Base-by-base conservation (phyloP, 163 green algal species). In the Smithsoniella earleae region DNA sequence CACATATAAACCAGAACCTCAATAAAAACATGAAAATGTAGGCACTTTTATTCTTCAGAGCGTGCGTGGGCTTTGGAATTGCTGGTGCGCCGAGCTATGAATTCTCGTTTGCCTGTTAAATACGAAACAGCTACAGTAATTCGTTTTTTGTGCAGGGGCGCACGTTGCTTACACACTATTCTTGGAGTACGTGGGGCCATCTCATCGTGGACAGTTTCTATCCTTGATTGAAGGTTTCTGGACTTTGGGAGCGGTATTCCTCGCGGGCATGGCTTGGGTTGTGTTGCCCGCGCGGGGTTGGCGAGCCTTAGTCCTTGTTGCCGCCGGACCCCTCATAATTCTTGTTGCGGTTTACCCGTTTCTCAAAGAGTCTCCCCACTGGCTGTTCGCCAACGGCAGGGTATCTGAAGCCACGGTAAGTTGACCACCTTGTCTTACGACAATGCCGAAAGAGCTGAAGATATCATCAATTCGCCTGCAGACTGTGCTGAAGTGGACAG, bases 21-120 rank as follows among this genome's bases (percentile, higher is more conserved):
- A n/a, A n/a, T n/a, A n/a, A n/a, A n/a, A n/a, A n/a, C n/a, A n/a
- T n/a, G n/a, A n/a, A 10, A 13, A 49, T 74, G 36, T 37, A 74
- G 58, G 58, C 25, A 13, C 20, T 69, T 30, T 31, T 69, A 5
- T 69, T 69, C 34, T 69, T 69, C 58, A 36, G 58, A 38, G 58
- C 58, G 8, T 69, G 58, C 58, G 58, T 69, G 10, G 58, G 58
- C 10, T 69, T 69, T 69, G 58, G 58, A 30, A 69, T 69, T n/a
- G 58, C 58, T 45, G 58, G 58, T 69, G 25, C 58, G n/a, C n/a
- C n/a, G n/a, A n/a, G n/a, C n/a, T n/a, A n/a, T n/a, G n/a, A n/a
- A n/a, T n/a, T n/a, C n/a, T n/a, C n/a, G n/a, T n/a, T n/a, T n/a
- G n/a, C n/a, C n/a, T n/a, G n/a, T n/a, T n/a, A n/a, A n/a, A n/a